Conservation (phyloP, 139 green algal genomes). For the Volvox africanus region DNA sequence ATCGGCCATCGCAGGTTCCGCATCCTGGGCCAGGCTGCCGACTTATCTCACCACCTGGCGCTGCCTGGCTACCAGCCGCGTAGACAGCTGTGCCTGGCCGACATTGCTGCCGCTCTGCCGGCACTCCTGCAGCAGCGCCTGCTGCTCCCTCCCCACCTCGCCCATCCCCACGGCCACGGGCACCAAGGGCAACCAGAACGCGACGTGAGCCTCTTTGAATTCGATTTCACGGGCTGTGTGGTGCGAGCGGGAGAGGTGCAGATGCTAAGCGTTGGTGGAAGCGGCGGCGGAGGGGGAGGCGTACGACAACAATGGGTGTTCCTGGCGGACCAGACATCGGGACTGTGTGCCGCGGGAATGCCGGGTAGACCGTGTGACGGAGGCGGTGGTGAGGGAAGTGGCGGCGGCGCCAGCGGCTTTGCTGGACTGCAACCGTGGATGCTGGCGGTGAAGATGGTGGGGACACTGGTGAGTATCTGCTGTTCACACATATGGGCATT, state of each 20-base stretch:
- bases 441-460: slow-evolving; percentile 43
- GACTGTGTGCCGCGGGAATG: slow-evolving; percentile 9
- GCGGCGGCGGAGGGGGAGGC: no score
- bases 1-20: background rate
- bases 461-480: background rate
- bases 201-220: slow-evolving; percentile 8
- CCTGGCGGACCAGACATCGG: slow-evolving; percentile 37
- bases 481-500: no score
- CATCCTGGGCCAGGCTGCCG: background rate
- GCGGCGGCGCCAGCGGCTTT: no score
- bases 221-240: slow-evolving; percentile 34
- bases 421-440: slow-evolving; percentile 34
- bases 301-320: slow-evolving; percentile 51
- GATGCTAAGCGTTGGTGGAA: no score
- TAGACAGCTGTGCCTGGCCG: background rate
- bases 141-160: background rate
- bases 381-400: background rate
- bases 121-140: background rate
- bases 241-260: slow-evolving; percentile 6
- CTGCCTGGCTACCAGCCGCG: slow-evolving; percentile 23
- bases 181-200: background rate
- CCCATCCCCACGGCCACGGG: background rate
- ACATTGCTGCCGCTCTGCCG: background rate
- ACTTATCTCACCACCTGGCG: slow-evolving; percentile 11
- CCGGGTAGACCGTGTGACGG: background rate